Evolutionary conservation across 2,329 filamentous ascomycete species (phyloP), one percentile per base, ranked within the genome.

Genomic region (Rhynchosporium agropyri): DNA sequence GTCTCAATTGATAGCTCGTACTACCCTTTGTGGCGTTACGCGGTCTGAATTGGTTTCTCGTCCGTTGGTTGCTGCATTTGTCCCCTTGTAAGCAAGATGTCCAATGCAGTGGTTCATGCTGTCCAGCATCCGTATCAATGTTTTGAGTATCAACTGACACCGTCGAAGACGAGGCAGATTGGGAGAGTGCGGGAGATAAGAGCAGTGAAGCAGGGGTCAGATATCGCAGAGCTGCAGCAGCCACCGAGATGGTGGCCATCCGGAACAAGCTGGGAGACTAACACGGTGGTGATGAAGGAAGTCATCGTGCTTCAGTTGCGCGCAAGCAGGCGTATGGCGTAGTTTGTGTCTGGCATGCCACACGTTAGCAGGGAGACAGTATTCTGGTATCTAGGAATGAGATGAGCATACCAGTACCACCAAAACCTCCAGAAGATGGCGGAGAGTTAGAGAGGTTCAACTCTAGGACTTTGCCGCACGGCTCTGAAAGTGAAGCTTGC

Each of bases 1-100:
- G 95, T 77, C 95, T 89, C 70, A 99, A 83, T 79, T 98, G 95
- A 81, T 96, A 96, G 76, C 84, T 96, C 71, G 87, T 91, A 60
- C 92, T 96, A 63, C 93, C 92, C 77, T 95, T 96, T 74, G 89
- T 89, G 49, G 88, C 81, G 66, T 89, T 89, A 73, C 93, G 90
- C 43, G 94, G 91, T 75, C 93, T 92, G 81, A 98, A 98, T 70
- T 95, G 91, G 73, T 91, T 92, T 77, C 91, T 88, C 70, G 91
- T 92, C 74, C 92, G 89, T 76, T 92, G 89, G 80, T 95, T 95
- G 71, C 91, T 95, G 74, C 65, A 33, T 62, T 72, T 58, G 53
- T 29, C 55, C 69, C 45, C 73, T 62, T 71, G 74, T 79, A 71
- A 74, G 73, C 64, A 69, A 56, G 63, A 76, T 77, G 70, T 78